Base-by-base conservation (phyloP, 2,329 filamentous ascomycete genomes). In the Stachybotrys echinatus region DNA sequence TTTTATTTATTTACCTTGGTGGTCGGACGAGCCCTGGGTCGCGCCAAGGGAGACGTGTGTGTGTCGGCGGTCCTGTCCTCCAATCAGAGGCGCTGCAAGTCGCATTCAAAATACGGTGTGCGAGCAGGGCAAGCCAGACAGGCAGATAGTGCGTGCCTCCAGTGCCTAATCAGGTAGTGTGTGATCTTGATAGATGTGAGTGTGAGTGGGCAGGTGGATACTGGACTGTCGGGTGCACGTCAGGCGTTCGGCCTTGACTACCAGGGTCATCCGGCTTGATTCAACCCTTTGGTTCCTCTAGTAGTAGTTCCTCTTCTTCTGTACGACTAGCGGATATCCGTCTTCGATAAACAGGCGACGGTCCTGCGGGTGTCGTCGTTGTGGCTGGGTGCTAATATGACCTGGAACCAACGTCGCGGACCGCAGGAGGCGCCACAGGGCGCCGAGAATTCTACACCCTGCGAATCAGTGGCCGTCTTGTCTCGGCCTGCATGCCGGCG, bases 41-140 rank as follows among this genome's bases (percentile, higher is more conserved):
- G 14, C 10, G 27, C 22, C 44, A 43, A 47, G 50, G 48, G 50
- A 48, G 47, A 47, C 47, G 39, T 42, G 39, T 42, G 39, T 18
- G 17, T 18, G n/a, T n/a, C 5, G n/a, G 39, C 3, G 14, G 27
- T 34, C 27, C 10, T 14, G n/a, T 14, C 27, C 27, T 34, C 27
- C 27, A 34, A 34, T 34, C 27, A 34, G 27, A 8, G 14, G 10
- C 27, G 10, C 27, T 8, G 27, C 3, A 34, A 34, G 27, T 34
- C 27, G 27, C 27, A 40, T 8, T n/a, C 38, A 40, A 40, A 40
- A 20, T 40, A 40, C 38, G 38, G 38, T 40, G 38, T 40, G 38
- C 38, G 38, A 40, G 6, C 17, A 40, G 38, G 14, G 38, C 7
- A 40, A 7, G 6, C 38, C 17, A 40, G 38, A 10, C 19, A 10